These are phyloP conservation scores for Clathrus columnatus DNA, from an alignment of 768 basidiomycete genomes.

Conservation along the genomic window DNA sequence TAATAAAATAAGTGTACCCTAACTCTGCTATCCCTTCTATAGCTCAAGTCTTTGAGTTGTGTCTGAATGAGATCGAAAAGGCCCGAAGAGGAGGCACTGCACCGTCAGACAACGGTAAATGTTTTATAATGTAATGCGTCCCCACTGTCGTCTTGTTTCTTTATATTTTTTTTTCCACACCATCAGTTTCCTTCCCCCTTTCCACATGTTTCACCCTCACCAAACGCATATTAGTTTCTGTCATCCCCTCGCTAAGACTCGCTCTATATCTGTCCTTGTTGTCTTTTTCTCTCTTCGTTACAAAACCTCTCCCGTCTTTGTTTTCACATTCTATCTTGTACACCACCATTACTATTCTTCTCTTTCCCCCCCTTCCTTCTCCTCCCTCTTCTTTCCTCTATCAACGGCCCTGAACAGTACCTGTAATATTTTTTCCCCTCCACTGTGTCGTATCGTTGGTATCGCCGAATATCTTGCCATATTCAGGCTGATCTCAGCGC, in stretches of 20 bases:
- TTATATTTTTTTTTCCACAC: background rate
- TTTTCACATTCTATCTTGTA: background rate
- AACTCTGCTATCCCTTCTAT: conserved; percentile 8
- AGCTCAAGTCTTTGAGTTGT: conserved; percentile 82
- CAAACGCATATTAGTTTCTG: background rate
- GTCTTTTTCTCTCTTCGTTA: conserved; percentile 1
- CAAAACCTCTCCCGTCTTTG: conserved; percentile 5
- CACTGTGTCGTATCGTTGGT: background rate
- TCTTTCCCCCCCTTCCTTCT: background rate
- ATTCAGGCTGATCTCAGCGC: background rate
- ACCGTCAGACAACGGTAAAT: background rate
- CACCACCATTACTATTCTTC: background rate
- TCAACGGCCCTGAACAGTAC: conserved; percentile 2
- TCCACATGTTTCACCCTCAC: background rate
- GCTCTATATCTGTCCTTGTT: background rate
- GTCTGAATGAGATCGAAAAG: conserved; percentile 77
- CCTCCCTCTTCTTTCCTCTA: background rate
- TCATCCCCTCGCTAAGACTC: background rate
- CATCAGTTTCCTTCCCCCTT: background rate
- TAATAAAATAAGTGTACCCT: too few relatives aligned
- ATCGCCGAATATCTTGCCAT: background rate
- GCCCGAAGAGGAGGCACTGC: conserved; percentile 2
- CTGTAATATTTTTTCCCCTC: background rate
- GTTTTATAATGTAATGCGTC: background rate
- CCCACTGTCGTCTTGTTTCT: background rate